phyloP scores from a whole-genome alignment of 257 asterid genomes.

The Nicotiana benthamiana region DNA sequence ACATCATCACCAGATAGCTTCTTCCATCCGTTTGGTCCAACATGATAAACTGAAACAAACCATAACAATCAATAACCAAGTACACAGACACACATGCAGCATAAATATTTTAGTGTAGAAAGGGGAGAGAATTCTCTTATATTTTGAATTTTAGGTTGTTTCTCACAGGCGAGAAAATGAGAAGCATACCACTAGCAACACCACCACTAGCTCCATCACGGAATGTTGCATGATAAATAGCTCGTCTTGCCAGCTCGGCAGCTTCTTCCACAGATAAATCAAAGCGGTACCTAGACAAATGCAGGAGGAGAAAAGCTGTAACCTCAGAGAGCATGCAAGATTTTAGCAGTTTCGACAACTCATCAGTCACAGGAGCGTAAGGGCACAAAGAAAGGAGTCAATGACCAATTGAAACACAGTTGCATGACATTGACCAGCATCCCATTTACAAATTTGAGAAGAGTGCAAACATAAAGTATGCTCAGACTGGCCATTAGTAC shows the following conservation, averaged over 20 bases:
- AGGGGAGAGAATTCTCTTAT: background rate
- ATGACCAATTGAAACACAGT: background rate
- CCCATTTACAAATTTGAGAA: background rate
- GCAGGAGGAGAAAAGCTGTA: background rate
- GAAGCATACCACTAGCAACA: slow-evolving; percentile 56
- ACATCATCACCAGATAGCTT: slow-evolving; percentile 87
- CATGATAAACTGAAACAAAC: slow-evolving; percentile 55
- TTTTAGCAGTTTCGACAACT: background rate
- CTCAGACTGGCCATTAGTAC: background rate
- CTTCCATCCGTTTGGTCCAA: slow-evolving; percentile 78
- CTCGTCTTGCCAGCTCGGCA: slow-evolving; percentile 69
- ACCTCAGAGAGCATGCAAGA: background rate
- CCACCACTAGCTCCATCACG: slow-evolving; percentile 91
- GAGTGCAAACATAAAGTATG: background rate
- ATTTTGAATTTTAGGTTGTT: background rate
- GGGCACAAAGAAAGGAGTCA: background rate
- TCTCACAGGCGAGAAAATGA: background rate
- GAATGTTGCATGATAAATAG: slow-evolving; percentile 81
- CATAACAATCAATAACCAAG: slow-evolving; percentile 7
- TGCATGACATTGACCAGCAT: background rate
- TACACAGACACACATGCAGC: background rate
- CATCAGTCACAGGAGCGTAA: background rate
- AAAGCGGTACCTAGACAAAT: slow-evolving; percentile 34
- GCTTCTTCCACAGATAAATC: slow-evolving; percentile 78
- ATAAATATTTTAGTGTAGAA: background rate